Conservation (phyloP, 345 rosid species). For the Pugionium dolabratum region DNA sequence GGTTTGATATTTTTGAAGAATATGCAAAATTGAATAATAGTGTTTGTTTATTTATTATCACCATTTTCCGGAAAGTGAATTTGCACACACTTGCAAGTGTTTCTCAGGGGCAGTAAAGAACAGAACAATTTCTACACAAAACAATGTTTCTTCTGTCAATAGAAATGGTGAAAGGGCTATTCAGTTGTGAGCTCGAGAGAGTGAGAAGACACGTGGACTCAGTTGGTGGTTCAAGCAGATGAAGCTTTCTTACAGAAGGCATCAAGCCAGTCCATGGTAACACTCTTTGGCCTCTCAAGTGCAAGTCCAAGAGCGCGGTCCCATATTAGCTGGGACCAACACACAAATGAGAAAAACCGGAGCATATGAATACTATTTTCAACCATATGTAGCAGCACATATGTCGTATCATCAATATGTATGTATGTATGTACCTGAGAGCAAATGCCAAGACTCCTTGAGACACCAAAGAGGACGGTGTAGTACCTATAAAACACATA, state of each 20-base stretch:
- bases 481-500: constrained; percentile 55
- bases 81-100: constrained; percentile 32
- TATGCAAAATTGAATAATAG: no score
- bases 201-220: constrained; percentile 4
- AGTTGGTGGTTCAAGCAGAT: constrained; percentile 22
- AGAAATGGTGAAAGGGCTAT: constrained; percentile 3
- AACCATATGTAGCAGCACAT: neutral
- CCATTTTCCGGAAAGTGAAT: constrained; percentile 13
- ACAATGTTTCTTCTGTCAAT: constrained; percentile 31
- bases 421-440: constrained; percentile 64
- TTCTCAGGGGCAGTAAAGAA: constrained; percentile 15
- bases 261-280: constrained; percentile 94
- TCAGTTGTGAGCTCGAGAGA: constrained; percentile 11
- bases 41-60: constrained; percentile 27
- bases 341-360: neutral
- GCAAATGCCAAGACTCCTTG: constrained; percentile 97
- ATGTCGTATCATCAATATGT: neutral
- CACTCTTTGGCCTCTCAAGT: constrained; percentile 97
- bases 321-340: constrained; percentile 76
- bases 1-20: no score
- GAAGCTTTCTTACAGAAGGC: constrained; percentile 69
- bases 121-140: constrained; percentile 19
- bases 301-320: constrained; percentile 95
- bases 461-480: constrained; percentile 97
- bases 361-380: neutral